These are phyloP conservation scores for Kwoniella heveanensis DNA, from an alignment of 768 basidiomycete genomes.

Conservation along the genomic window DNA sequence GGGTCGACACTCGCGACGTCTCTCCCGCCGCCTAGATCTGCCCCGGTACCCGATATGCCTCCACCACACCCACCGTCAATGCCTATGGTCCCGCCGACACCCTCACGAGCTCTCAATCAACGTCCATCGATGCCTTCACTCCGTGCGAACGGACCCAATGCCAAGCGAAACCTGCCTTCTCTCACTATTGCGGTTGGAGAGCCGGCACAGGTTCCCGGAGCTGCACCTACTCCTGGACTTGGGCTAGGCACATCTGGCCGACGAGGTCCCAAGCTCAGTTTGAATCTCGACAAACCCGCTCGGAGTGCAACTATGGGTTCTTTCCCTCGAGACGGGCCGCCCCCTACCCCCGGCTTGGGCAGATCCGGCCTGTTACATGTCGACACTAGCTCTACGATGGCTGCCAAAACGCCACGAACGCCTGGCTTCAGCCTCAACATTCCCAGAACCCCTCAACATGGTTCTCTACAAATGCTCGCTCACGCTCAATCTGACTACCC, in stretches of 20 bases:
- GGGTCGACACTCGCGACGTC: conserved; percentile 35
- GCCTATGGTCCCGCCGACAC: conserved; percentile 26
- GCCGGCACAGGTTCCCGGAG: background rate
- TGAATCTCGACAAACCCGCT: conserved; percentile 41
- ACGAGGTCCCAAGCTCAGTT: conserved; percentile 38
- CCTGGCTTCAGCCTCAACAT: conserved; percentile 18
- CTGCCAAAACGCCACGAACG: conserved; percentile 12
- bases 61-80: conserved; percentile 32
- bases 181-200: conserved; percentile 25
- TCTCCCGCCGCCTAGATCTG: conserved; percentile 64
- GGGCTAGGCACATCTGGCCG: conserved; percentile 17
- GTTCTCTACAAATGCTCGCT: conserved; percentile 37
- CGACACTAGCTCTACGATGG: background rate
- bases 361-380: conserved; percentile 13
- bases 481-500: conserved; percentile 37
- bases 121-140: conserved; percentile 48
- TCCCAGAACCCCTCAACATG: conserved; percentile 20
- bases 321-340: conserved; percentile 21
- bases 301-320: conserved; percentile 36
- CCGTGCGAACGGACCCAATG: conserved; percentile 63
- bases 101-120: conserved; percentile 25
- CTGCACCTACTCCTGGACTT: background rate
- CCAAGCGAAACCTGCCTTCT: conserved; percentile 60
- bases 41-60: conserved; percentile 57
- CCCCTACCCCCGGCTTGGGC: conserved; percentile 11